These are phyloP conservation scores for Cordyceps farinosa DNA, from an alignment of 2,329 filamentous ascomycete genomes.

Conservation along the genomic window DNA sequence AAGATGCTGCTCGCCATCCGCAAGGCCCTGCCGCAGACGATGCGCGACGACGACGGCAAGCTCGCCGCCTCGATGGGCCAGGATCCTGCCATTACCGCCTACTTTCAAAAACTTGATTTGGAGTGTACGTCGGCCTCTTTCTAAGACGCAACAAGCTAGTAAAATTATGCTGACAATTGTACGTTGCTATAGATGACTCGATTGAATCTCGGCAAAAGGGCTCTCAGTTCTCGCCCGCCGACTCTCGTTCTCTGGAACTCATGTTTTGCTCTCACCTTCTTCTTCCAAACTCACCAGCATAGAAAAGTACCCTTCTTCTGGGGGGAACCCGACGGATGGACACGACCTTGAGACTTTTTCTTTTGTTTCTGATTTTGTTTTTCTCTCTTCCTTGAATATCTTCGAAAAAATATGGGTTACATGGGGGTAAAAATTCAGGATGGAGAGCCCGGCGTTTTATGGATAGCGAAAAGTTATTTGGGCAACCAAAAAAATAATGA, in stretches of 20 bases:
- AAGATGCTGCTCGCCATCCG: constrained; percentile 61
- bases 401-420: neutral
- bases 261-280: constrained; percentile 48
- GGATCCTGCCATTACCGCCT: constrained; percentile 45
- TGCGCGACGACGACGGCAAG: constrained; percentile 44
- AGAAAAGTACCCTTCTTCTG: neutral
- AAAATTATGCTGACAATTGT: neutral
- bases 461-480: constrained; percentile 7
- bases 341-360: neutral
- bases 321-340: neutral
- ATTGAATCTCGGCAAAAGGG: constrained; percentile 45
- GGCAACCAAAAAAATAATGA: constrained; percentile 8
- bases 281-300: constrained; percentile 32
- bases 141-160: neutral
- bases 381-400: neutral
- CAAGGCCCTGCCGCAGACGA: constrained; percentile 54
- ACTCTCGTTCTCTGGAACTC: constrained; percentile 49
- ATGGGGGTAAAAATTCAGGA: neutral
- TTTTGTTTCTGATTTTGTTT: neutral
- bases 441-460: constrained; percentile 5
- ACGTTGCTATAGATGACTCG: constrained; percentile 25
- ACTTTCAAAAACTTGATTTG: constrained; percentile 54
- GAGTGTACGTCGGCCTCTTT: constrained; percentile 46
- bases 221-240: constrained; percentile 47
- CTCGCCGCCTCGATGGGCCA: constrained; percentile 43